These are phyloP conservation scores for Bipolaris bicolor DNA, from an alignment of 2,329 filamentous ascomycete genomes.

Conservation along the genomic window DNA sequence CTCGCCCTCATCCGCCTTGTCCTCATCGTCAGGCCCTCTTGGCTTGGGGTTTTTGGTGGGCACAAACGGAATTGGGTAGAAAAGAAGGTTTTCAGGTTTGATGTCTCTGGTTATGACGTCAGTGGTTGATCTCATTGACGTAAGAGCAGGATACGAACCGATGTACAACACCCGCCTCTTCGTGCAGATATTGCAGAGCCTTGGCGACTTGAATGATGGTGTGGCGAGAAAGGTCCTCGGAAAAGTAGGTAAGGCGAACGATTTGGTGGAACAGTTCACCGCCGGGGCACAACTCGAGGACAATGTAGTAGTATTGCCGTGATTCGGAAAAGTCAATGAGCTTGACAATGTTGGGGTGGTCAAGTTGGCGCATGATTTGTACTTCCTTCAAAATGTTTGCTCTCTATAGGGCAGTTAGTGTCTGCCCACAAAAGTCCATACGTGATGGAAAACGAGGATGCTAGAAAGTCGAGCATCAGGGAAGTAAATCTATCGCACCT, in stretches of 20 bases:
- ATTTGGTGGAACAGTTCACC: conserved; percentile 99
- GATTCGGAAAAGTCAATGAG: conserved; percentile 94
- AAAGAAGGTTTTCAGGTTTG: conserved; percentile 96
- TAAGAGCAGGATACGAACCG: conserved; percentile 66
- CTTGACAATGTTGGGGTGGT: conserved; percentile 95
- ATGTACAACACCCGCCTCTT: conserved; percentile 94
- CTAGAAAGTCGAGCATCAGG: conserved; percentile 39
- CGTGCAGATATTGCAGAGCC: conserved; percentile 90
- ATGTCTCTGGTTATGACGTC: conserved; percentile 74
- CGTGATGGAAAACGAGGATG: conserved; percentile 31
- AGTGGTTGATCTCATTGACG: conserved; percentile 29
- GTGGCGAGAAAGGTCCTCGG: conserved; percentile 91
- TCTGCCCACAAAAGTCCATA: conserved; percentile 32
- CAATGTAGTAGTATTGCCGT: conserved; percentile 94
- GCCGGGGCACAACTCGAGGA: conserved; percentile 91
- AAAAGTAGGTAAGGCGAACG: conserved; percentile 96
- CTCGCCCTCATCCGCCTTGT: conserved; percentile 96
- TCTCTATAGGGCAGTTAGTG: conserved; percentile 67
- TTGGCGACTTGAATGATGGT: conserved; percentile 96
- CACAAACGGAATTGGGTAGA: conserved; percentile 82
- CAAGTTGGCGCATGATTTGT: conserved; percentile 95
- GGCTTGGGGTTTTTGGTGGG: conserved; percentile 82
- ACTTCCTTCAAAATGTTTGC: conserved; percentile 99
- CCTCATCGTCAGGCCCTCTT: conserved; percentile 85
- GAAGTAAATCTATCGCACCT: conserved; percentile 71